Evolutionary conservation across 108 stramenopile species (phyloP).

Genomic region (Nannochloropsis oceanica): DNA sequence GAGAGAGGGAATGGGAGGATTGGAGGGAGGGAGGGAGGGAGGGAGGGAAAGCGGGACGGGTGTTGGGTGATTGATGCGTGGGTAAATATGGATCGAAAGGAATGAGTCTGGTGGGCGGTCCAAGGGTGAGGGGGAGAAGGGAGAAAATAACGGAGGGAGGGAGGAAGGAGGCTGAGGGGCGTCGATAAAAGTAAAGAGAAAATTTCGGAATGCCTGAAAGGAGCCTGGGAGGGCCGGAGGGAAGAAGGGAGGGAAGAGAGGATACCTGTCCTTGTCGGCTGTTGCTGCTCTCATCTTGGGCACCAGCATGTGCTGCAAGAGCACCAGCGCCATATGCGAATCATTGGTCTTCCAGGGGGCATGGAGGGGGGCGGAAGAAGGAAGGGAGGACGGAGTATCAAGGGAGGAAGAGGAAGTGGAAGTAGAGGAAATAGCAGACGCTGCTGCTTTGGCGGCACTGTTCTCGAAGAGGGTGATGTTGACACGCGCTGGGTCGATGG

Average conservation of each 20-base stretch:
- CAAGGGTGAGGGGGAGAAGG: no score
- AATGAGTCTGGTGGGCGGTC: no score
- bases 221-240: no score
- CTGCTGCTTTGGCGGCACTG: background rate
- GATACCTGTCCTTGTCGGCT: background rate
- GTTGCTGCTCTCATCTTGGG: background rate
- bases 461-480: background rate
- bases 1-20: no score
- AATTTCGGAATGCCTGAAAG: no score
- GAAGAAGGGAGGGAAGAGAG: background rate
- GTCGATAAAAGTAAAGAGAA: no score
- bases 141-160: no score
- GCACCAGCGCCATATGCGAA: background rate
- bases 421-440: background rate
- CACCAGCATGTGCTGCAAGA: background rate
- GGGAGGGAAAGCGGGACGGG: no score
- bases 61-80: no score
- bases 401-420: background rate
- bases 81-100: no score
- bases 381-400: background rate
- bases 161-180: no score
- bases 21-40: no score
- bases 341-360: background rate
- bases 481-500: constrained; percentile 35
- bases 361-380: background rate